Base-by-base conservation (phyloP, 106 monocot genomes). In the Platanthera guangdongensis region DNA sequence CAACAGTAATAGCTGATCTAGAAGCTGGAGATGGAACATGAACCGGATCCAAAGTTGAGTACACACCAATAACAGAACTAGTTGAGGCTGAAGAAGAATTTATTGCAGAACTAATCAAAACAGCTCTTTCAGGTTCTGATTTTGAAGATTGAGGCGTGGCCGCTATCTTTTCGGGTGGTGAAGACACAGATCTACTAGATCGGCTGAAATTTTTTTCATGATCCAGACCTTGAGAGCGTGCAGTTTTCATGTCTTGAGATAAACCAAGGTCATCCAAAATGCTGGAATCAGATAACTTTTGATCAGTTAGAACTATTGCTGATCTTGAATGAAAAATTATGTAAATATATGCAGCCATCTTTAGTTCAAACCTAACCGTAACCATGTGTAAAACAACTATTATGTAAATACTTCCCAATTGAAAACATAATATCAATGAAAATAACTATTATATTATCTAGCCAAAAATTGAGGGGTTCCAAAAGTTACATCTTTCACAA, bases 41-140 rank as follows among this genome's bases (percentile, higher is more conserved):
- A 64, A 90, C 84, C n/a, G 92, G 92, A 52, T 95, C 95, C 76
- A 88, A 85, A 14, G 79, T 80, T 48, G 90, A 84, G 80, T 83
- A 89, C 47, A 90, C 75, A 14, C 90, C 95, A 75, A 81, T 72
- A 7, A 72, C 71, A 74, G 81, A 86, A 25, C 71, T 87, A 47
- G 79, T 77, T 70, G 76, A 65, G 50, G 67, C 51, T 15, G 74
- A 65, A 51, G 79, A 75, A 76, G 84, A 76, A 82, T 74, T 30
- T 16, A 19, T 9, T 19, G 73, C 53, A 22, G 80, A 78, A 78
- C 50, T 80, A 54, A 52, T 68, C 3, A 69, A 48, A 5, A 19
- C 67, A 6, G 63, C 80, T 60, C 70, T 82, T 5, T 71, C 71
- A 30, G 32, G 65, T 39, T 76, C 75, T n/a, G 57, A 65, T 45